Base-by-base conservation (phyloP, 78 protist genomes). In the Goniomonas avonlea region DNA sequence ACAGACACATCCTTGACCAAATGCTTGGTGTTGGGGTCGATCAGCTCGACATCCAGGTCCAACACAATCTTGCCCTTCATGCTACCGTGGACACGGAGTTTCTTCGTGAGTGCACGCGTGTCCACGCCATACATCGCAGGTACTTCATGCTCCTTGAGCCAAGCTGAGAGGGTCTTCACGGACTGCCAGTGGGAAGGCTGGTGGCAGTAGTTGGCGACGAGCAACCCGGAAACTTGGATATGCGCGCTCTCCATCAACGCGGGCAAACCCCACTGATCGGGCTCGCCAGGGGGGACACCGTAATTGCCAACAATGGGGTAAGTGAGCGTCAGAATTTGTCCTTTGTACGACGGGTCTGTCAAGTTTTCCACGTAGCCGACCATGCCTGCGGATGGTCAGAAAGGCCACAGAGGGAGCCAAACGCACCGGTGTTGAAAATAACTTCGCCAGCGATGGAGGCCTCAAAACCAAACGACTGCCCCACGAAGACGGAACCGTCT, bases 61-160 rank as follows among this genome's bases (percentile, higher is more conserved):
- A 63, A 17, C 73, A 87, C 60, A n/a, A 88, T 88, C 87, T 89
- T 90, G 13, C 29, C 60, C 7, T 23, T 17, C 60, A 55, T 55
- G 0, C 61, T 7, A 29, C 81, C 82, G 53, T 63, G 56, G 5
- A 4, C 65, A n/a, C 82, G 75, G 60, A 95, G 86, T 81, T 84
- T 80, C 84, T 86, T 83, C 47, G 93, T 93, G 79, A 95, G 83
- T 17, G 90, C 86, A 32, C 98, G 90, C 15, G 98, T 95, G 83
- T 95, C 98, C 53, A 95, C 85, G 37, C 92, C 95, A 55, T 60
- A 88, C 59, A 96, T 50, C 61, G 87, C 98, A 21, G 98, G 98
- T 38, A 95, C 80, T 53, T 81, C 70, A 38, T 89, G 34, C 40
- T 69, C 48, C 34, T 73, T 47, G 29, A 96, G 80, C 98, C 98